phyloP scores from a whole-genome alignment of 768 basidiomycete genomes.

The Trametes meyenii region DNA sequence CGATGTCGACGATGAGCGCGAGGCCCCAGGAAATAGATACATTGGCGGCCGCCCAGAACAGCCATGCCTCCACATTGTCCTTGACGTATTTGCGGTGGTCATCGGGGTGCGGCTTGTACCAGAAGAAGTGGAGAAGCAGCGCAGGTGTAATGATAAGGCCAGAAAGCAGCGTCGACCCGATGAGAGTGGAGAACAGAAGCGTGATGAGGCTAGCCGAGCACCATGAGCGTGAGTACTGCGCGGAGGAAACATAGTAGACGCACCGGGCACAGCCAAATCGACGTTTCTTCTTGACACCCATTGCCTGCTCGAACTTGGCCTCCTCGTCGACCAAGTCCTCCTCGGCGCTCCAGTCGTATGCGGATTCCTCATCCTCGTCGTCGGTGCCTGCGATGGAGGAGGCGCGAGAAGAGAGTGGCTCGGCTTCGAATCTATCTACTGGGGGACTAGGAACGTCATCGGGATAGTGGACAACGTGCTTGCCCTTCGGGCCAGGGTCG shows the following conservation, averaged over 20 bases:
- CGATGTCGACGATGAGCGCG: constrained; percentile 68
- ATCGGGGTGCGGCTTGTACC: constrained; percentile 63
- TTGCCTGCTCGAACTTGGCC: constrained; percentile 62
- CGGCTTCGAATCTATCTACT: constrained; percentile 19
- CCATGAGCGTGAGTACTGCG: constrained; percentile 7
- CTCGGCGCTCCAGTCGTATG: constrained; percentile 81
- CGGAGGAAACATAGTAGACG: constrained; percentile 20
- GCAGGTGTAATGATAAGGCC: constrained; percentile 62
- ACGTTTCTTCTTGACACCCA: constrained; percentile 52
- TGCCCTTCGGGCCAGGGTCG: constrained; percentile 27
- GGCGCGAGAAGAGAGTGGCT: constrained; percentile 34
- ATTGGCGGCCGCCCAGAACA: constrained; percentile 82
- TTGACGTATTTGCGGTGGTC: constrained; percentile 60
- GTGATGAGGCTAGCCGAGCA: constrained; percentile 51
- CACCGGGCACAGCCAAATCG: constrained; percentile 60
- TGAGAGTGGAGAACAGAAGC: constrained; percentile 68
- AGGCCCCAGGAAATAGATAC: constrained; percentile 79
- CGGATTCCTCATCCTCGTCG: constrained; percentile 58
- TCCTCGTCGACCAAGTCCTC: constrained; percentile 76
- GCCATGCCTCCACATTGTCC: constrained; percentile 74
- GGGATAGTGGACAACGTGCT: constrained; percentile 57
- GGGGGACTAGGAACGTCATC: constrained; percentile 41
- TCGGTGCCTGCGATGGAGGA: constrained; percentile 57
- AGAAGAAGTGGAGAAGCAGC: constrained; percentile 67
- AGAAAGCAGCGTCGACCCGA: constrained; percentile 71